A percentile compares a stretch with the other conserved stretches of the same genome.
Conservation (phyloP, 2,329 filamentous ascomycete genomes). For the Claviceps paspali region DNA sequence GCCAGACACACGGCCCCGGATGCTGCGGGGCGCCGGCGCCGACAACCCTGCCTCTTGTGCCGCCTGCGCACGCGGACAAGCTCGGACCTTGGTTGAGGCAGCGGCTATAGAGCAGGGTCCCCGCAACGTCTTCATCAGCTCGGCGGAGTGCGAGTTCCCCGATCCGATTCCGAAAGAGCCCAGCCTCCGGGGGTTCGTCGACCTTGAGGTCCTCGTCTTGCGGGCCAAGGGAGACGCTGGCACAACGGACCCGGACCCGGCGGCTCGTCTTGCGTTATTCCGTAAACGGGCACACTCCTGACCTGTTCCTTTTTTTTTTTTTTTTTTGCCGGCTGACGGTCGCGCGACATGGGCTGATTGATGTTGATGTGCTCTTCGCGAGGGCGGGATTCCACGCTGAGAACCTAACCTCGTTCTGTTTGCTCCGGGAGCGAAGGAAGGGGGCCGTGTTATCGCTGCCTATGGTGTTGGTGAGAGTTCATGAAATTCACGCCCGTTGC, state of each 20-base stretch:
- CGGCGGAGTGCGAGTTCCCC: constrained; percentile 33
- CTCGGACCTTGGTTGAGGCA: no score
- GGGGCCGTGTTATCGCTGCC: constrained; percentile 30
- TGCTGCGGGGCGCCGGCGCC: constrained; percentile 24
- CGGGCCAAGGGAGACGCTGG: constrained; percentile 26
- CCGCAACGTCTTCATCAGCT: no score
- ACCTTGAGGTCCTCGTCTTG: constrained; percentile 29
- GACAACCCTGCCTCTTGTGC: constrained; percentile 35
- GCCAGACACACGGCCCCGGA: no score
- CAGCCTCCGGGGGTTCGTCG: constrained; percentile 32
- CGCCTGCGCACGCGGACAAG: constrained; percentile 30
- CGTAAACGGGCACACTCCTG: no score
- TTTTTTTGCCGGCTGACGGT: constrained; percentile 15
- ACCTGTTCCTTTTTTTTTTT: not conserved
- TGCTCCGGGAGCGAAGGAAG: constrained; percentile 26
- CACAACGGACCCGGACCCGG: constrained; percentile 22
- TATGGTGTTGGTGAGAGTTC: constrained; percentile 27
- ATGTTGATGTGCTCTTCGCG: no score
- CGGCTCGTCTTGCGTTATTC: constrained; percentile 29
- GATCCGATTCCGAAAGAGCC: constrained; percentile 32
- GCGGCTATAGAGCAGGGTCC: no score
- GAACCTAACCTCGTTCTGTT: constrained; percentile 35
- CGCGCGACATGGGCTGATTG: no score
- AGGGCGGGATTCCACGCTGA: constrained; percentile 35
- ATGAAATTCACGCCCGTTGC: constrained; percentile 36